phyloP scores from a whole-genome alignment of 1,284 basidiomycete genomes.

The Coniferiporia sulphurascens region DNA sequence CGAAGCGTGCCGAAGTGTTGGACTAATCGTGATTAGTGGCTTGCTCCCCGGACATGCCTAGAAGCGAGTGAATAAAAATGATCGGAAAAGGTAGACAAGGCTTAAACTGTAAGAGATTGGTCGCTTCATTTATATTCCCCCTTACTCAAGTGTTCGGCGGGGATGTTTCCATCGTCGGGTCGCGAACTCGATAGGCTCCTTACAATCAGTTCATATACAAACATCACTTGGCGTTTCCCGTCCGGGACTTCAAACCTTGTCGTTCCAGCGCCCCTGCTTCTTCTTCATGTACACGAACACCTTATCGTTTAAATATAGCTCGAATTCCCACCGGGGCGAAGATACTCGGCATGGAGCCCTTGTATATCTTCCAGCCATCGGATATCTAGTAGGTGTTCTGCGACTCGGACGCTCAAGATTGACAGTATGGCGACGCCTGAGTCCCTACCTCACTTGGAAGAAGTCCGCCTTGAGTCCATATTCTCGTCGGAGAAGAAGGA shows the following conservation, averaged over 20 bases:
- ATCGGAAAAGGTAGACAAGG: no score
- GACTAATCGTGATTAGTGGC: neutral
- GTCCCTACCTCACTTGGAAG: slow-evolving; percentile 11
- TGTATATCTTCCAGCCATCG: neutral
- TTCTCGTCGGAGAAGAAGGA: neutral
- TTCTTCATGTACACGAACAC: neutral
- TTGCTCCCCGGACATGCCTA: neutral
- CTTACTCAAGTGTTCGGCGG: no score
- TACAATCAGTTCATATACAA: no score
- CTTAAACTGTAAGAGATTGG: no score
- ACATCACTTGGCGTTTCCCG: no score
- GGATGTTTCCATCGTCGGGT: no score
- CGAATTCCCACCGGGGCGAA: slow-evolving; percentile 1
- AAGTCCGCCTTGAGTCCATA: slow-evolving; percentile 14
- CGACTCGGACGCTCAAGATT: neutral
- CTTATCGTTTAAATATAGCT: slow-evolving; percentile 9
- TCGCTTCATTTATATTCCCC: no score
- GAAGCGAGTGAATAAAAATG: no score
- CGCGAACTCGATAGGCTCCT: no score
- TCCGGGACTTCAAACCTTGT: no score
- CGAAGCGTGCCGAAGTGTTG: neutral
- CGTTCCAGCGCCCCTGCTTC: no score
- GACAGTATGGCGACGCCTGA: neutral
- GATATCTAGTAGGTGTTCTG: neutral
- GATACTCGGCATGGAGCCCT: neutral